Base-by-base conservation (phyloP, 129 eudicot species). In the Scalesia atractyloides region DNA sequence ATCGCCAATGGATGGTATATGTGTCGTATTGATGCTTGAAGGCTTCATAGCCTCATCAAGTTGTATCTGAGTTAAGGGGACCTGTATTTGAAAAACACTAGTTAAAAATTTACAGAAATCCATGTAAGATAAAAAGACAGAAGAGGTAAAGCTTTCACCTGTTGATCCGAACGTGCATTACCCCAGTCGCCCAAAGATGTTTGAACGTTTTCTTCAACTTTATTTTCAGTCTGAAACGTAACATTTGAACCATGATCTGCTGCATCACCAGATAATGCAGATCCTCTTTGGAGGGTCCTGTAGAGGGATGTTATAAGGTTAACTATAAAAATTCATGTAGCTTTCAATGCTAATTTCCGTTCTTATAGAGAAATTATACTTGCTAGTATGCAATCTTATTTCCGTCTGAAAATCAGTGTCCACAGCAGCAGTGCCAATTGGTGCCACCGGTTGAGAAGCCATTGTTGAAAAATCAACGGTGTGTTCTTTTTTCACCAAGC, bases 31-130 rank as follows among this genome's bases (percentile, higher is more conserved):
- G 78, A 82, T 84, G 19, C 84, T 73, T 70, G 72, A 84, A 61
- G 98, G 96, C 69, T 88, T 90, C 97, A 90, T 88, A 64, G 97
- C 96, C 57, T 94, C 99, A 64, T 94, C 94, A 53, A 94, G 85
- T 81, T 88, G 99, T 53, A 86, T 88, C 86, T 94, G 99, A 20
- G 90, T 86, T 77, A 94, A 85, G 39, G 96, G 71, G 89, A 90
- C 97, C 97, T 94, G 82, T 46, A 74, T 19, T 12, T 56, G 18
- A 24, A 61, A 47, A 75, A 30, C 34, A 14, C n/a, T 46, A 78
- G 54, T 49, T 49, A 26, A n/a, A 47, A 43, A n/a, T 67, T 19
- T 15, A 54, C 69, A 46, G 4, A 41, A 34, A 20, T 4, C 19
- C 41, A 60, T 62, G 49, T 24, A 24, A 12, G 0, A 41, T 0